Base-by-base conservation (phyloP, 345 rosid species). In the Brassica rapa region DNA sequence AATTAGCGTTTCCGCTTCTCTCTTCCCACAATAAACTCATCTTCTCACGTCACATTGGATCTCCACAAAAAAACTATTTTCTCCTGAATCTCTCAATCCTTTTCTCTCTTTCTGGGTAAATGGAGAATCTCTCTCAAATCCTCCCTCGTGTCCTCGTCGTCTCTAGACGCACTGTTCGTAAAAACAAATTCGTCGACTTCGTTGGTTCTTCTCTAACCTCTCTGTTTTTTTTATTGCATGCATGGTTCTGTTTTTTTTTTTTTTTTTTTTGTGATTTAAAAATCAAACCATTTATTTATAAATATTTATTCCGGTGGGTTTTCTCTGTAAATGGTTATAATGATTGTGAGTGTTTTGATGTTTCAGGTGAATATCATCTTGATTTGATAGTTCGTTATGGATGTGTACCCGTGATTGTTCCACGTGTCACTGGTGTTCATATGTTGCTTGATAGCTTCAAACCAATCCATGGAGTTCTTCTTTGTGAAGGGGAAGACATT, bases 401-500 rank as follows among this genome's bases (percentile, higher is more conserved):
- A 9, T 89, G 90, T 32, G 90, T 88, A 4, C 92, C 91, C 1
- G 89, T 90, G 60, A 90, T 90, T 30, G 88, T 88, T 15, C 89
- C 91, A 49, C 81, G 92, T 19, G 94, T 90, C 0, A 84, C 74
- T 33, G 92, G 92, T 37, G 86, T 90, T 53, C 90, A 90, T 69
- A 76, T 81, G 86, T 71, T 90, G 30, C 81, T 90, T 0, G 86
- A 87, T 60, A 88, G 89, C 80, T 88, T 90, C 35, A 90, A 88
- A 65, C 94, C 94, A 2, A 88, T 90, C 71, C 91, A 87, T 76
- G 93, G 91, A 0, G 91, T 88, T 53, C 88, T 88, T 66, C 87
- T 89, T 30, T 89, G 90, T 43, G 93, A 89, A 80, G 94, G 94
- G 15, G 94, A 90, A 71, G 92, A 90, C 55, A 86, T 90, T 68